Evolutionary conservation across 768 basidiomycete species (phyloP), one percentile per base, ranked within the genome.

Genomic region (Mycena indigotica): DNA sequence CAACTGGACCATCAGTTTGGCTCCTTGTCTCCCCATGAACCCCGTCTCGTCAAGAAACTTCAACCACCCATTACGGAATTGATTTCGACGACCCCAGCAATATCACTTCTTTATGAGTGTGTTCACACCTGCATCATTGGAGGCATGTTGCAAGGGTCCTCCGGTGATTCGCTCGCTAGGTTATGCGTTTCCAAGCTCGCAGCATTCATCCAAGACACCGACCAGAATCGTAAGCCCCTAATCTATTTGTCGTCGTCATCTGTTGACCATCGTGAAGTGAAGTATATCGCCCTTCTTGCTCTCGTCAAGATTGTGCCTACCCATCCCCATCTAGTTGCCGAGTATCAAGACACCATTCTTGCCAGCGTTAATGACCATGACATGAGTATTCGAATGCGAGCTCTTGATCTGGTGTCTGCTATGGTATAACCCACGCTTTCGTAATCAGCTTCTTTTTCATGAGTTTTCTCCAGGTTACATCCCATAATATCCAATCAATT

Each of bases 81-180:
- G 53, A 99, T 99, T 54, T 90, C 93, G 0, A 97, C 92, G 0
- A 98, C 97, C 0, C 86, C 91, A 2, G 97, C 97, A 0, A 95
- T 98, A 35, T 98, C 95, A 23, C 77, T 99, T 23, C 75, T 99
- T 15, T 99, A 98, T 70, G 97, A 99, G 76, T 99, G 97, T 71
- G 96, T 99, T 1, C 91, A 95, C 65, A 98, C 97, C 0, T 98
- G 94, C 66, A 98, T 99, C 63, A 93, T 93, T 12, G 96, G 97
- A 8, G 94, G 92, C 5, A 98, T 99, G 93, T 80, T 98, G 10
- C 88, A 88, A 63, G 89, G 88, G 3, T 56, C 84, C 21, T 84
- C 88, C 28, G 93, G 92, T 12, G 81, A 89, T 68, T 77, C 86
- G 3, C 77, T 99, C 45, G 97, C 97, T 4, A 80, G 80, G 57